phyloP scores from a whole-genome alignment of 768 basidiomycete genomes.

The Dioszegia hungarica region DNA sequence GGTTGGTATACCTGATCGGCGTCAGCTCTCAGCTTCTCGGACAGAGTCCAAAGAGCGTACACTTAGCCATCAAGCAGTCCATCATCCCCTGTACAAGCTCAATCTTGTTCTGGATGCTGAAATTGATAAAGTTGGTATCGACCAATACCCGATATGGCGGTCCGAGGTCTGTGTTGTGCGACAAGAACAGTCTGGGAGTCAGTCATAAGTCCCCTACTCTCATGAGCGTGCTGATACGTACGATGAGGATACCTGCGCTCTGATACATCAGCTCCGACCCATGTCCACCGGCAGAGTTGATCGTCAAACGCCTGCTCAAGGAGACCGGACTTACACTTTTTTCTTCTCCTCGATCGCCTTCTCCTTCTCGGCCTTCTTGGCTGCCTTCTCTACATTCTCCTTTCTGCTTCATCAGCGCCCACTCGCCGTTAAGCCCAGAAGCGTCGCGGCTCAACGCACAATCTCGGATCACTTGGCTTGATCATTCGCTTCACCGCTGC shows the following conservation, averaged over 20 bases:
- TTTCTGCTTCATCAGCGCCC: conserved; percentile 58
- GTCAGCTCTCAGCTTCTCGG: neutral
- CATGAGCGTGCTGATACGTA: conserved; percentile 8
- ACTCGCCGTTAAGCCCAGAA: too few relatives aligned
- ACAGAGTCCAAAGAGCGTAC: conserved; percentile 53
- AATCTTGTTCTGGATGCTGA: conserved; percentile 94
- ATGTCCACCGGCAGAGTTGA: too few relatives aligned
- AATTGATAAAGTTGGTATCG: conserved; percentile 99
- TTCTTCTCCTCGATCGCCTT: conserved; percentile 46
- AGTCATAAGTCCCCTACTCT: neutral
- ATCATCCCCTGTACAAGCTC: conserved; percentile 98
- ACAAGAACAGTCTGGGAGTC: conserved; percentile 50
- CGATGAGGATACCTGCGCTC: conserved; percentile 42
- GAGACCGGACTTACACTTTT: conserved; percentile 58
- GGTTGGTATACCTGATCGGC: conserved; percentile 85
- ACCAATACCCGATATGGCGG: conserved; percentile 96
- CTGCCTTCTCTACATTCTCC: conserved; percentile 84
- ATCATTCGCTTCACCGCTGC: conserved; percentile 88
- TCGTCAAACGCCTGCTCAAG: neutral
- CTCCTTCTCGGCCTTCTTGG: conserved; percentile 55
- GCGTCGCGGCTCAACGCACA: conserved; percentile 56
- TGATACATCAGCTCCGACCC: conserved; percentile 16
- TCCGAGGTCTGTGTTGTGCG: conserved; percentile 90
- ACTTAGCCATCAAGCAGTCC: conserved; percentile 98
- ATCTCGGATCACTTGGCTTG: conserved; percentile 84